A percentile compares a stretch with the other conserved stretches of the same genome.
Evolutionary conservation across 2,329 filamentous ascomycete species (phyloP).

Genomic region (Trichoderma sp.): DNA sequence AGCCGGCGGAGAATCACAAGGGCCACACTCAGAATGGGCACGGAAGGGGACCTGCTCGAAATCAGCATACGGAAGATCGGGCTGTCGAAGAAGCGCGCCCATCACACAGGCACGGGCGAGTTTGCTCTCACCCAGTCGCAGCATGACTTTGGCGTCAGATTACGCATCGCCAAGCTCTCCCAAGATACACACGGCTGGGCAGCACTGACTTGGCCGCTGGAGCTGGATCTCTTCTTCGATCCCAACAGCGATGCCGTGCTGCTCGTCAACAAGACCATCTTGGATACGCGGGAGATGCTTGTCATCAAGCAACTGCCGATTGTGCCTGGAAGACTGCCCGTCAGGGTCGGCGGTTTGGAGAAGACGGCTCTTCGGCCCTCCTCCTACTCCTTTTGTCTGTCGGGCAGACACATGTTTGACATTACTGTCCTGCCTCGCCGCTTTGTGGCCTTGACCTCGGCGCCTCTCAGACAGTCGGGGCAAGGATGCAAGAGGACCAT

Average conservation of each 20-base stretch:
- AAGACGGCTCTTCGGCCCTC: not conserved
- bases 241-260: slow-evolving; percentile 11
- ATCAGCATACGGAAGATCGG: not conserved
- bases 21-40: not conserved
- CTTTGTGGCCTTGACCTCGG: no score
- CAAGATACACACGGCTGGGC: not conserved
- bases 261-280: not conserved
- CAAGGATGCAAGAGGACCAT: not conserved
- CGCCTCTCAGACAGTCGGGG: no score
- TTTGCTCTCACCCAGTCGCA: not conserved
- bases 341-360: not conserved
- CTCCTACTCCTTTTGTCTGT: not conserved
- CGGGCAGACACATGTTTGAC: not conserved
- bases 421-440: not conserved
- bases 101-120: not conserved
- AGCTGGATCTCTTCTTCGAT: not conserved
- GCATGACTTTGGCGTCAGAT: not conserved
- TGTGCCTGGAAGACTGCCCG: not conserved
- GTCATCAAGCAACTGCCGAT: not conserved
- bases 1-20: slow-evolving; percentile 1
- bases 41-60: not conserved
- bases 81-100: not conserved
- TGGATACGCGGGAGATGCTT: not conserved
- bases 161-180: not conserved
- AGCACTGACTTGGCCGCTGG: not conserved